Evolutionary conservation across 352 stramenopile species (phyloP).

Genomic region (Elongisporangium prolatum): DNA sequence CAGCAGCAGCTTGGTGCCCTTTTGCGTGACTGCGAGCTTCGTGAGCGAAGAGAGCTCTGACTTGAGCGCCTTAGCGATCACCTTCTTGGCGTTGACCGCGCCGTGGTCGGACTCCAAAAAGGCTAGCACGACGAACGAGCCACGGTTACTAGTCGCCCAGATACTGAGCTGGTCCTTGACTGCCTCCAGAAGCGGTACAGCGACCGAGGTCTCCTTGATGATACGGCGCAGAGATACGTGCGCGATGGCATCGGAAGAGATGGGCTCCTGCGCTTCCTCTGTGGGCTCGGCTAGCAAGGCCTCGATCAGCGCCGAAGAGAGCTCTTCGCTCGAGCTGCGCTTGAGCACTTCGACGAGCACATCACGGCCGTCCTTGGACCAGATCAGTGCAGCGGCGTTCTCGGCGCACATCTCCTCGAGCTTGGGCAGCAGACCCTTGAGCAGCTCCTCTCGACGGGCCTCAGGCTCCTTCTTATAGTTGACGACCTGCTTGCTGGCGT

Average conservation of each 20-base stretch:
- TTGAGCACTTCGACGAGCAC: slow-evolving; percentile 81
- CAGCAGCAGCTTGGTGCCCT: slow-evolving; percentile 79
- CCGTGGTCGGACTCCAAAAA: slow-evolving; percentile 73
- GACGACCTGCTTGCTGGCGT: slow-evolving; percentile 50
- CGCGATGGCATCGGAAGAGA: slow-evolving; percentile 69
- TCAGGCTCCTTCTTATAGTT: slow-evolving; percentile 89
- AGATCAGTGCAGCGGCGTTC: slow-evolving; percentile 58
- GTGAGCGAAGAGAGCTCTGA: slow-evolving; percentile 44
- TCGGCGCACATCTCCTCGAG: slow-evolving; percentile 72
- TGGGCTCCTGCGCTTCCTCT: slow-evolving; percentile 38
- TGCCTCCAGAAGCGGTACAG: slow-evolving; percentile 45
- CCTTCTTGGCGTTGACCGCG: slow-evolving; percentile 35
- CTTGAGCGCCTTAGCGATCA: slow-evolving; percentile 64
- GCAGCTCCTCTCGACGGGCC: slow-evolving; percentile 63
- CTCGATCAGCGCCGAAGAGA: slow-evolving; percentile 39
- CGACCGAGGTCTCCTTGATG: slow-evolving; percentile 69
- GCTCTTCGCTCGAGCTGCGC: slow-evolving; percentile 41
- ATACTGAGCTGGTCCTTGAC: slow-evolving; percentile 33
- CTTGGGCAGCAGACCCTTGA: slow-evolving; percentile 75
- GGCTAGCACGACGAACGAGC: slow-evolving; percentile 78
- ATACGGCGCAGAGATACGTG: slow-evolving; percentile 70
- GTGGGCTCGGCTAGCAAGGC: slow-evolving; percentile 33
- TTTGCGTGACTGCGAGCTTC: slow-evolving; percentile 54
- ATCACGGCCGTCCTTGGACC: slow-evolving; percentile 76
- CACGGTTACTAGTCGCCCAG: slow-evolving; percentile 72